Evolutionary conservation across 306 rosid species (phyloP), one percentile per base, ranked within the genome.

Genomic region (Astragalus glycyphyllos): DNA sequence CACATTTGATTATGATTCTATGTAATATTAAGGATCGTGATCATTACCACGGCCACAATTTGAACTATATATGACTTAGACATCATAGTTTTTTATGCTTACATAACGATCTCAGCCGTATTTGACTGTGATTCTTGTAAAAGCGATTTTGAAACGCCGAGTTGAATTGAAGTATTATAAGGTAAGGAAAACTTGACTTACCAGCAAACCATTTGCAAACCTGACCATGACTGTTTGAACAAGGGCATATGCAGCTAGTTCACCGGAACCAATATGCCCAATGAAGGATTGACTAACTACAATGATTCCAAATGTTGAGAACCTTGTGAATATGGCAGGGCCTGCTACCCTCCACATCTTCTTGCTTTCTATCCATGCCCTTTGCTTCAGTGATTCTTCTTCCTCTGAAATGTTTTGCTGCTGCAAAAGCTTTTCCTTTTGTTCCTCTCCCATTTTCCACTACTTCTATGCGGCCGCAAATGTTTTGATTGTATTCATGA

Each of bases 181-280:
- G 45, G 45, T 8, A 40, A 16, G 6, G 15, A 16, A 40, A 4
- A 61, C 11, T 16, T 61, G 10, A 69, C 84, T 65, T 79, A 86
- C 88, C 83, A 86, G 12, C 12, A 79, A 55, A 6, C 90, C 90
- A 83, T 83, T 83, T 23, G 81, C 88, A 48, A 86, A 86, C 74
- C 84, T 73, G 32, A 81, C 66, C 0, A 86, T 71, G 3, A 86
- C 86, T 49, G 88, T 86, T 38, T 72, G 37, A 26, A 83, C 88
- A 34, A 86, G 69, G 3, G 88, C 83, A 81, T 58, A 86, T 0
- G 84, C 90, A 66, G 90, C 90, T 9, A 86, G 75, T 50, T 83
- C 77, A 37, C 73, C 61, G 29, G 90, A 83, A 5, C 88, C 88
- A 44, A 86, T 86, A 45, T 86, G 80, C 0, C 88, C 88, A 51